These are phyloP conservation scores for Quercus alba DNA, from an alignment of 306 rosid genomes.

Conservation along the genomic window DNA sequence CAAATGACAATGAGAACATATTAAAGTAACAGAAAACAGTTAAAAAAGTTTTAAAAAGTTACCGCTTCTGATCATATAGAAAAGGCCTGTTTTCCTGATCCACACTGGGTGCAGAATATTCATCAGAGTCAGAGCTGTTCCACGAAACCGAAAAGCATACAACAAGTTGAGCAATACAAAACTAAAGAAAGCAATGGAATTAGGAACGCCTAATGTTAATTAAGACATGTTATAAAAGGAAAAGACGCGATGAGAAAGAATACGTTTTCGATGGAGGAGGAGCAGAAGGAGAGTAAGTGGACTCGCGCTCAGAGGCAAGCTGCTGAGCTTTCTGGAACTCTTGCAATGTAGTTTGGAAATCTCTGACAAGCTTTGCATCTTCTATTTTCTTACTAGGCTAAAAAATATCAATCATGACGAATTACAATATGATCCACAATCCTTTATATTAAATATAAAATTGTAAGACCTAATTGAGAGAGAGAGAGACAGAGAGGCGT, in stretches of 20 bases:
- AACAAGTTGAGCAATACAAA: not conserved
- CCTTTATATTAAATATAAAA: too few relatives aligned
- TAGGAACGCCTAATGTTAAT: not conserved
- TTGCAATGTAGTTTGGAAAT: constrained; percentile 70
- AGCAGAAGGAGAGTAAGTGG: constrained; percentile 50
- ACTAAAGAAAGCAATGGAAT: not conserved
- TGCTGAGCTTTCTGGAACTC: constrained; percentile 76
- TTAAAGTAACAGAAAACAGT: constrained; percentile 1
- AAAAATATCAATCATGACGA: not conserved
- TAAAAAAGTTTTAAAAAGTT: constrained; percentile 17
- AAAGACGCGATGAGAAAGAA: not conserved
- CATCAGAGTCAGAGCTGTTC: constrained; percentile 48
- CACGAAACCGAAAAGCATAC: constrained; percentile 7
- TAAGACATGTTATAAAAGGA: not conserved
- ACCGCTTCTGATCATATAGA: constrained; percentile 57
- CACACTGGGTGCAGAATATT: constrained; percentile 25
- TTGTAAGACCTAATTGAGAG: too few relatives aligned
- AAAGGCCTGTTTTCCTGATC: constrained; percentile 62
- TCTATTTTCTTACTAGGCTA: constrained; percentile 61
- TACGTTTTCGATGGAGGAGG: constrained; percentile 41
- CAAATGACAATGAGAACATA: not conserved
- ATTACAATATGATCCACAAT: too few relatives aligned
- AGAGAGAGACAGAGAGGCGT: not conserved
- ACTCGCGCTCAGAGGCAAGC: constrained; percentile 77
- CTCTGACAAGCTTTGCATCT: constrained; percentile 81